These are phyloP conservation scores for barley (Hordeum vulgare) DNA, from an alignment of 176 grass and related monocot species.

Conservation along the genomic window MorexV3_pseudomolecules_assembly NC_058522.1:401737869-401738368, in stretches of 20 bases:
- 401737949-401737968: neutral
- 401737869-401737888: too few relatives aligned
- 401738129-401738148: too few relatives aligned
- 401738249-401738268: constrained; percentile 68
- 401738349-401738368: too few relatives aligned
- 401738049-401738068: constrained; percentile 86
- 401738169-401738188: neutral
- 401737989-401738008: neutral
- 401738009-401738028: constrained; percentile 17
- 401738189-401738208: constrained; percentile 23
- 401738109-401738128: constrained; percentile 41
- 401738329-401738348: neutral
- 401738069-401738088: constrained; percentile 80
- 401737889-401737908: too few relatives aligned
- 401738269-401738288: constrained; percentile 85
- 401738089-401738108: constrained; percentile 82
- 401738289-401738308: constrained; percentile 38
- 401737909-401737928: too few relatives aligned
- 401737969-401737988: neutral
- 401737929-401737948: neutral
- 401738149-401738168: constrained; percentile 55
- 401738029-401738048: constrained; percentile 60
- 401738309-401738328: neutral
- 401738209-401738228: constrained; percentile 71
- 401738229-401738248: constrained; percentile 92